Base-by-base conservation (phyloP, 257 asterid species). In the Solanum corneliomulleri region DNA sequence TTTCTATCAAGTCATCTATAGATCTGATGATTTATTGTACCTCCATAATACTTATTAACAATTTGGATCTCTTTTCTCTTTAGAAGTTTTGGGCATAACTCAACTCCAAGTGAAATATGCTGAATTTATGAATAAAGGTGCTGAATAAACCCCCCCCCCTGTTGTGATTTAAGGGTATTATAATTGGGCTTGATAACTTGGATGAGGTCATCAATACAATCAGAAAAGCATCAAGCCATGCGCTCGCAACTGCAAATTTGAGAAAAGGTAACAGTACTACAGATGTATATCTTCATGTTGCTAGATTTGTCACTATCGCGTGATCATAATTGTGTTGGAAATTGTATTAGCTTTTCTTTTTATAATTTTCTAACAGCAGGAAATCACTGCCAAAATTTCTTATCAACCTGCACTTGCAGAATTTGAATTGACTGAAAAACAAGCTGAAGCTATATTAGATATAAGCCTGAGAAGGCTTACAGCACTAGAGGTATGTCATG, bases 361-460 rank as follows among this genome's bases (percentile, higher is more conserved):
- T 58, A 4, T 13, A 84, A 41, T 66, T 84, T 84, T 42, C 31
- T 37, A 80, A 47, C 21, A 49, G 85, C 39, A 49, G 69, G 29
- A 29, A 31, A 80, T 29, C 20, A 16, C n/a, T 80, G 31, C 44
- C 69, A 80, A 29, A 52, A 49, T 80, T 47, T 80, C 69, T 47
- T 29, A 18, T 80, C 69, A 66, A 66, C 75, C 68, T 70, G 39
- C n/a, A 90, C 88, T 86, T 88, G 92, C 96, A 97, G 99, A 91
- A 90, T 95, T 94, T 90, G 93, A 89, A 88, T 93, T 96, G 92
- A 80, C 96, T 84, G 99, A 96, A 69, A 96, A 96, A 92, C 99
- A 97, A 91, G 97, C 99, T 71, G 99, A 97, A 72, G 98, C 99
- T 56, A 93, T 97, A 88, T 82, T 97, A 92, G 99, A 97, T 92